A percentile compares a stretch with the other conserved stretches of the same genome.
phyloP scores from a whole-genome alignment of 2,329 filamentous ascomycete species.

The Nannizzia gypsea region DNA sequence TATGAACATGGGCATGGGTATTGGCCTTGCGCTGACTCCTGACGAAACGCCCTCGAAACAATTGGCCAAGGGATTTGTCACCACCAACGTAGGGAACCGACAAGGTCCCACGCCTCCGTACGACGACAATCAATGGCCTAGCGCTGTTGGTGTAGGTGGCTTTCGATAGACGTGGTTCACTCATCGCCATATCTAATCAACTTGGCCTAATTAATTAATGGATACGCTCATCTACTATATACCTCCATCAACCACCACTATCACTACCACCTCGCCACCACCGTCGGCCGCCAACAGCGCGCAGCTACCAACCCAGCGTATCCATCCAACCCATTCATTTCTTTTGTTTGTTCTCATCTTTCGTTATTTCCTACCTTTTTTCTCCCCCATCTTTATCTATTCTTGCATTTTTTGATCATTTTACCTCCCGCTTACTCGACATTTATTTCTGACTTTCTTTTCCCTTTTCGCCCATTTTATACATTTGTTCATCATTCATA shows the following conservation, averaged over 20 bases:
- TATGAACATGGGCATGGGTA: background rate
- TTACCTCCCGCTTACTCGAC: background rate
- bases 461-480: background rate
- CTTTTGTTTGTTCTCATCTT: slow-evolving; percentile 7
- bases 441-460: background rate
- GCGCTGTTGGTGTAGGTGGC: slow-evolving; percentile 68
- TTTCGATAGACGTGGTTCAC: slow-evolving; percentile 45
- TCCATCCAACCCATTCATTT: slow-evolving; percentile 11
- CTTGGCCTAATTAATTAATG: slow-evolving; percentile 22
- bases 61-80: slow-evolving; percentile 53
- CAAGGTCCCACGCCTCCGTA: slow-evolving; percentile 96
- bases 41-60: slow-evolving; percentile 49
- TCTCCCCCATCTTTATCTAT: background rate
- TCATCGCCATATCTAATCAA: slow-evolving; percentile 18
- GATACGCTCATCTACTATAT: background rate
- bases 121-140: slow-evolving; percentile 84
- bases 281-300: background rate
- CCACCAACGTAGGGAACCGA: slow-evolving; percentile 41
- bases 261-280: slow-evolving; percentile 14
- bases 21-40: slow-evolving; percentile 54
- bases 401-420: background rate
- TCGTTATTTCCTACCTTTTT: background rate
- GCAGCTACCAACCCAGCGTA: background rate
- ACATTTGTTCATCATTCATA: slow-evolving; percentile 1
- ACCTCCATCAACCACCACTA: background rate